phyloP scores from a whole-genome alignment of 768 basidiomycete species.

The Auriscalpium orientale region DNA sequence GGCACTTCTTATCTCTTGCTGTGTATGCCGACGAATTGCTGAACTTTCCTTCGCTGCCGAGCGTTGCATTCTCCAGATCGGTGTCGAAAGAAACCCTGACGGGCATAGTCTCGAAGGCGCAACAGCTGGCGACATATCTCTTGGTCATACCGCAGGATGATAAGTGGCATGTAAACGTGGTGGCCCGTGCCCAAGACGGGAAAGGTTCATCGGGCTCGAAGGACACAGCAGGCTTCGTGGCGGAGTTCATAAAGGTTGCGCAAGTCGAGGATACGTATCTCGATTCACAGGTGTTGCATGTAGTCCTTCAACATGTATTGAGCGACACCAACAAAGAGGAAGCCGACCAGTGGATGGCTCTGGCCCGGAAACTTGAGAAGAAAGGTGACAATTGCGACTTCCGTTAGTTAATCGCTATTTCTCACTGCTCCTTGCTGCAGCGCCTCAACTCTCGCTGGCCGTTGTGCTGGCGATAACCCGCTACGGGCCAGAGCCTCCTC shows the following conservation, averaged over 20 bases:
- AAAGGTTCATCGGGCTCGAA: slow-evolving; percentile 16
- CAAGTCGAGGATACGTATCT: slow-evolving; percentile 37
- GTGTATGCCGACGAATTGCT: slow-evolving; percentile 58
- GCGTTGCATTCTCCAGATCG: slow-evolving; percentile 39
- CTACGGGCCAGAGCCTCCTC: slow-evolving; percentile 59
- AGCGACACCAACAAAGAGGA: slow-evolving; percentile 54
- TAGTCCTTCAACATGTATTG: slow-evolving; percentile 52
- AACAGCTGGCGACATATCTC: slow-evolving; percentile 56
- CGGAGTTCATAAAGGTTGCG: slow-evolving; percentile 25
- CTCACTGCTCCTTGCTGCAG: slow-evolving; percentile 30
- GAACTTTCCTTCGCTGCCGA: slow-evolving; percentile 40
- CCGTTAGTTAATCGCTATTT: background rate
- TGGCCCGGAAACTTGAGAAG: slow-evolving; percentile 59
- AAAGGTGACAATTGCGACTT: slow-evolving; percentile 36
- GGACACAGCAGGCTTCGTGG: slow-evolving; percentile 24
- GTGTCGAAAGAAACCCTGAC: slow-evolving; percentile 28
- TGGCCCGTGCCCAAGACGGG: slow-evolving; percentile 27
- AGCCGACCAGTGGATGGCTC: slow-evolving; percentile 67
- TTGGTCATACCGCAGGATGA: slow-evolving; percentile 42
- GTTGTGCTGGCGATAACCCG: slow-evolving; percentile 55
- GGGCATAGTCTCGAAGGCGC: slow-evolving; percentile 38
- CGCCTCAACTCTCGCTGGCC: slow-evolving; percentile 60
- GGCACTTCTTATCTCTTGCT: slow-evolving; percentile 58
- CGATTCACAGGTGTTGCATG: slow-evolving; percentile 52
- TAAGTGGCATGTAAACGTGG: slow-evolving; percentile 40